phyloP scores from a whole-genome alignment of 2,329 filamentous ascomycete species.

The Trichoderma breve region DNA sequence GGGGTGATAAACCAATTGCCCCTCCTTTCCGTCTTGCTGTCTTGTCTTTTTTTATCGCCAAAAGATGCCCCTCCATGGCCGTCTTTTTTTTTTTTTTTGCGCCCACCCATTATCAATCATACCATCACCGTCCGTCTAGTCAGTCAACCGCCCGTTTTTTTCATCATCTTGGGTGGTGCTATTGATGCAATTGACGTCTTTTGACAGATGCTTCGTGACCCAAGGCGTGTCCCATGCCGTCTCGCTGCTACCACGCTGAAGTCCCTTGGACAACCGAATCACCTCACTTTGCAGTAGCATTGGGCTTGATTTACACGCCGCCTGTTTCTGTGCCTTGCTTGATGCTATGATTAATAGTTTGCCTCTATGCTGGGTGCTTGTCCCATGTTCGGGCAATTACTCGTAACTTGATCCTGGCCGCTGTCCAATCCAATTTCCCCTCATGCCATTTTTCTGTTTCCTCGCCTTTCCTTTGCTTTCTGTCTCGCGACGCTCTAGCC shows the following conservation, averaged over 20 bases:
- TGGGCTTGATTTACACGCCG: neutral
- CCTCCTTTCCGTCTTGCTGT: neutral
- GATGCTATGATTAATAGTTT: neutral
- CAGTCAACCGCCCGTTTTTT: neutral
- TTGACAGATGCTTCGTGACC: neutral
- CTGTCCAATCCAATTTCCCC: neutral
- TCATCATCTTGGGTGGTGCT: neutral
- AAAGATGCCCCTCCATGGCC: neutral
- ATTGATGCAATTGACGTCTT: constrained; percentile 2
- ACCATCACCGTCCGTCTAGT: neutral
- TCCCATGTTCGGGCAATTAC: neutral
- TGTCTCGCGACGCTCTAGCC: constrained; percentile 15
- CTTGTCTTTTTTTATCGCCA: neutral
- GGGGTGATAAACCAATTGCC: constrained; percentile 21
- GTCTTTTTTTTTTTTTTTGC: neutral
- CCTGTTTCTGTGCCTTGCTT: neutral
- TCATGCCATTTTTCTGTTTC: neutral
- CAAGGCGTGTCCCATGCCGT: neutral
- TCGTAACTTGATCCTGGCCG: neutral
- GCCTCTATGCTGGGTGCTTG: neutral
- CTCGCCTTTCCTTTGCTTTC: neutral
- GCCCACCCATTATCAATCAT: neutral
- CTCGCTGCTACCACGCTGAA: neutral
- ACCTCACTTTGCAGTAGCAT: neutral
- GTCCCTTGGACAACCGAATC: neutral